A percentile compares a stretch with the other conserved stretches of the same genome.
Evolutionary conservation across 768 basidiomycete genomes (phyloP).

Genomic region (Boletus tylopilopsis): DNA sequence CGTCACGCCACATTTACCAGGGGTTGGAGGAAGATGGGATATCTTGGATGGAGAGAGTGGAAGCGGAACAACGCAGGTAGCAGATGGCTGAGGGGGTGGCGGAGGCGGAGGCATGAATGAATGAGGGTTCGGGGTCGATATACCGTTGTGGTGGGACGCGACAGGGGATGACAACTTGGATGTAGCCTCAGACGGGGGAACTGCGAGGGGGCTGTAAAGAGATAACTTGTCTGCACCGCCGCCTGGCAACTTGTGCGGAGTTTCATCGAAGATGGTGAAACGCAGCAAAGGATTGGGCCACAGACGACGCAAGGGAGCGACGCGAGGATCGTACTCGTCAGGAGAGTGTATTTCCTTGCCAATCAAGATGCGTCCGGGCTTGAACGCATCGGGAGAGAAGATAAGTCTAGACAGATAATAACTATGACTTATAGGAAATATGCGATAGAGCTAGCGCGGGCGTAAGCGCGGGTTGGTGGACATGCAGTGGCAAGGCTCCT

Average conservation of each 20-base stretch:
- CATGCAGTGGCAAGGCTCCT: slow-evolving; percentile 14
- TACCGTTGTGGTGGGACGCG: not conserved
- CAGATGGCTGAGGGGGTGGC: slow-evolving; percentile 24
- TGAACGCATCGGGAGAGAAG: slow-evolving; percentile 60
- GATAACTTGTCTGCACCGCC: slow-evolving; percentile 3
- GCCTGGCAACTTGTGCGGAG: slow-evolving; percentile 35
- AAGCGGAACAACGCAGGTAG: slow-evolving; percentile 9
- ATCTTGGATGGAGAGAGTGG: slow-evolving; percentile 14
- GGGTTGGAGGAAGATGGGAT: not conserved
- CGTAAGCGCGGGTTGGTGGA: slow-evolving; percentile 18
- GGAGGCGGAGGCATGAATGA: slow-evolving; percentile 4
- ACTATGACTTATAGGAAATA: slow-evolving; percentile 59
- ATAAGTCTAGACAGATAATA: slow-evolving; percentile 66
- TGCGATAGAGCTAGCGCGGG: slow-evolving; percentile 55
- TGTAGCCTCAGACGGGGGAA: not conserved
- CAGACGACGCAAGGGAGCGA: slow-evolving; percentile 47
- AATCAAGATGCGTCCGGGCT: slow-evolving; percentile 56
- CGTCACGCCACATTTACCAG: not conserved
- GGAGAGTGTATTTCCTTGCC: slow-evolving; percentile 54
- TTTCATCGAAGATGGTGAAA: slow-evolving; percentile 58
- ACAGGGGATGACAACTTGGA: slow-evolving; percentile 1
- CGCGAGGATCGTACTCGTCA: slow-evolving; percentile 53
- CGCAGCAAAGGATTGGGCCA: slow-evolving; percentile 59
- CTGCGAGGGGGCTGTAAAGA: not conserved
- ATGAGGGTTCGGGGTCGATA: not conserved